Evolutionary conservation across 495 filamentous ascomycete species (phyloP).

Genomic region (Daldinia decipiens): DNA sequence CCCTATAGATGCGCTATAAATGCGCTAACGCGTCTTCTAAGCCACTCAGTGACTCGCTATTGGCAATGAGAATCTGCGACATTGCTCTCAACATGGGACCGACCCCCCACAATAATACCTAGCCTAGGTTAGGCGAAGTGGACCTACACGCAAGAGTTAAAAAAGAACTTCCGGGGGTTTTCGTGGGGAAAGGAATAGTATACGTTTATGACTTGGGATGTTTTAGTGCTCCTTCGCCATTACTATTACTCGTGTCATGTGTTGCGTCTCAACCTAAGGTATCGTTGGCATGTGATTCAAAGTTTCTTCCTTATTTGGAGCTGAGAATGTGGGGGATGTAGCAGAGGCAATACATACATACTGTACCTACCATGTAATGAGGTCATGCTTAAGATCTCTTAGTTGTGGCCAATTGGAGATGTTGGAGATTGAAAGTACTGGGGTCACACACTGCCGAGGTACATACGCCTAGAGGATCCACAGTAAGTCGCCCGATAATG

Average conservation of each 20-base stretch:
- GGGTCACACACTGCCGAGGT: conserved; percentile 33
- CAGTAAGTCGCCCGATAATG: conserved; percentile 16
- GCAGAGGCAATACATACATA: conserved; percentile 4
- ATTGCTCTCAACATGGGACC: not conserved
- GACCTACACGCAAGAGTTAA: not conserved
- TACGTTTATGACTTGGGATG: conserved; percentile 22
- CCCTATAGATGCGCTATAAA: conserved; percentile 18
- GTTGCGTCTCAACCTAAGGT: not conserved
- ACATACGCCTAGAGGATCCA: conserved; percentile 16
- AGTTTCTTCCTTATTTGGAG: conserved; percentile 15
- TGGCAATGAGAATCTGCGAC: conserved; percentile 24
- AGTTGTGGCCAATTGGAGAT: conserved; percentile 5
- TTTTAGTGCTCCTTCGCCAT: conserved; percentile 20
- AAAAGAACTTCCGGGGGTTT: conserved; percentile 32
- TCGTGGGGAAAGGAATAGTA: conserved; percentile 28
- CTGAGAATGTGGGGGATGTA: conserved; percentile 24
- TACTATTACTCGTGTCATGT: conserved; percentile 36
- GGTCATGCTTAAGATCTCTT: conserved; percentile 19
- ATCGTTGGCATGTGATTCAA: conserved; percentile 32
- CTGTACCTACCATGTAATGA: too few species aligned
- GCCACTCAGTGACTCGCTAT: conserved; percentile 37
- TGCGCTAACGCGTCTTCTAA: conserved; percentile 9
- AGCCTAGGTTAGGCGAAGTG: not conserved
- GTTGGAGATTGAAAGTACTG: conserved; percentile 16
- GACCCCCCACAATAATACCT: not conserved